Evolutionary conservation across 2,329 filamentous ascomycete genomes (phyloP), one percentile per base, ranked within the genome.

Genomic region (Cladosporium sp.): DNA sequence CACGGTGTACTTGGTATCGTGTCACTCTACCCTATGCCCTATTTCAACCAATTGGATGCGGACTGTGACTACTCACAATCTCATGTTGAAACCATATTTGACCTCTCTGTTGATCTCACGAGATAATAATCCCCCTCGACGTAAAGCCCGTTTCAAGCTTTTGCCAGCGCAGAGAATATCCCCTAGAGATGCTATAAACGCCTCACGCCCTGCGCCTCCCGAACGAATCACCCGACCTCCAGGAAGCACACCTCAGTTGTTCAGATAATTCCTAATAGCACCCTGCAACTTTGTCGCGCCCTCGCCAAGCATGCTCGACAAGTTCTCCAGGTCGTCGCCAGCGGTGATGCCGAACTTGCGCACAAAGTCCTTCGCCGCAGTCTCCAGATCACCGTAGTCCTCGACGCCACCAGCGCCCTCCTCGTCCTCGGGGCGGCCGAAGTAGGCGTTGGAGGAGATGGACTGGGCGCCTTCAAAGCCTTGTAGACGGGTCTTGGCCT

Each of bases 361-460:
- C 35, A 98, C 89, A 80, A 98, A 96, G 79, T 99, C 95, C 82
- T 95, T 97, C 67, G 95, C 95, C 0, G 93, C 93, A n/a, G 83
- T 85, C 80, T 99, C 95, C 66, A 99, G 82, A 74, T 97, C 93
- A 56, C 93, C 93, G 70, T 97, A 97, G 55, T 86, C 83, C 28
- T 77, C 78, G 40, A 76, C 74, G 52, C 92, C 92, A 68, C 93
- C 91, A 11, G 80, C 83, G 1, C 79, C 76, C 35, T 85, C 81
- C n/a, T 81, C 84, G 2, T 81, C 77, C 76, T 99, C 95, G 2
- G 92, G 90, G 61, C 94, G 90, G 67, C 95, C 95, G 78, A 99
- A 99, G 84, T 98, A 99, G 64, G 92, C 92, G 78, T 98, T 99
- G 66, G 92, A 96, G 7, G 93, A 97, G 78, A 99, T 99, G 70